Base-by-base conservation (phyloP, 1,139 yeast species). In the Taphrina betulina region DNA sequence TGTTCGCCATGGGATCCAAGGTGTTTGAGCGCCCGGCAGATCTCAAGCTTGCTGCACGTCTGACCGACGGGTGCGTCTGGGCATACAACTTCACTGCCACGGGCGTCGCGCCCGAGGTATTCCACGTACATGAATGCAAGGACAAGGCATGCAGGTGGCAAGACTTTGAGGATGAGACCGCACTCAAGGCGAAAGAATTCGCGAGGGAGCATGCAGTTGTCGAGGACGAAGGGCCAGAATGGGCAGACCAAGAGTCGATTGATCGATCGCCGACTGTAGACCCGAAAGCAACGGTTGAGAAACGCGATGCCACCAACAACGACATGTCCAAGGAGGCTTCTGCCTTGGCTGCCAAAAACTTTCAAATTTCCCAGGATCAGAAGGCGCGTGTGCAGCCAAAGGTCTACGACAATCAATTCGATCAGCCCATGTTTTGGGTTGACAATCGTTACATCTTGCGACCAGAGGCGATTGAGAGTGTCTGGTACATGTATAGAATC, bases 391-490 rank as follows among this genome's bases (percentile, higher is more conserved):
- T 37, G n/a, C 48, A 19, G 22, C 10, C 7, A 4, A 10, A 5
- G 24, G 12, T 5, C 7, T 5, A 8, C 22, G 42, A 17, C 5
- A 7, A 7, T 7, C 23, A 23, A 7, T 26, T 35, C 3, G 48
- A 43, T 12, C 19, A 14, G 3, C 37, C 38, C 16, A 29, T 43
- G 36, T 43, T 43, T 19, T 24, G 37, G 48, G 29, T 43, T 7
- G 48, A 43, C 22, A 10, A 24, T 34, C 76, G 76, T 57, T 82
- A 80, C 64, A 69, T 82, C 53, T 77, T 85, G 61, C 75, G 90
- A 46, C 92, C 95, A 0, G 89, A 84, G 65, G 80, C 88, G 0
- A 81, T 85, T 26, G 94, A 85, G 66, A 81, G 89, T 0, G 75
- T 86, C 24, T 83, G 82, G 68, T 81, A 82, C 69, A 75, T 85